Percentiles rank a stretch among this genome's conserved stretches.
Conservation (phyloP, 2,329 filamentous ascomycete genomes). For the Celoporthe dispersa region DNA sequence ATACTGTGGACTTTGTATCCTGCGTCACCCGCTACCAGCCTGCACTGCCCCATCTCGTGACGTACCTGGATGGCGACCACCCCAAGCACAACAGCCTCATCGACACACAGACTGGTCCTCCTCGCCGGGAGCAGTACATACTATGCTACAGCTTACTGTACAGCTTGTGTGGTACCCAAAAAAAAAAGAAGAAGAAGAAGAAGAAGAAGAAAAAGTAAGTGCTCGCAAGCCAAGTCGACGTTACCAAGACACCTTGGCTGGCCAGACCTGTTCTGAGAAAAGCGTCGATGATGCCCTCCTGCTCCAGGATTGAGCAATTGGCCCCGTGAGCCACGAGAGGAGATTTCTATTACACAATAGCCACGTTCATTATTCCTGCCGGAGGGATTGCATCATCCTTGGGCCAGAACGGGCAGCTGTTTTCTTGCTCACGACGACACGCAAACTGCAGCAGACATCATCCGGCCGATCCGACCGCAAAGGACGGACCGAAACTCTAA, state of each 20-base stretch:
- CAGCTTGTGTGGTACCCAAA: no score
- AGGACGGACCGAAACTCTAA: slow-evolving; percentile 3
- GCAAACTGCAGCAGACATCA: slow-evolving; percentile 2
- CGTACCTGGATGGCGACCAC: slow-evolving; percentile 12
- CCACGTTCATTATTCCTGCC: slow-evolving; percentile 1
- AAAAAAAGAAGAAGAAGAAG: background rate
- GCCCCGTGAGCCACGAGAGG: slow-evolving; percentile 12
- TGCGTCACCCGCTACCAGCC: background rate
- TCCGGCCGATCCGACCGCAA: slow-evolving; percentile 10
- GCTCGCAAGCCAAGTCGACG: background rate
- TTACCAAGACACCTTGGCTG: background rate
- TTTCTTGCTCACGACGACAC: background rate
- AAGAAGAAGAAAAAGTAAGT: background rate
- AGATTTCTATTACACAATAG: slow-evolving; percentile 24
- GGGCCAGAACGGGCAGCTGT: slow-evolving; percentile 22
- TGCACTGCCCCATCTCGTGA: slow-evolving; percentile 19
- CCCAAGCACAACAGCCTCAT: background rate
- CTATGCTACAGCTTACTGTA: no score
- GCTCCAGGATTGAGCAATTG: slow-evolving; percentile 23
- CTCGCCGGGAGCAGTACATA: no score
- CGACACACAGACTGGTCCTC: background rate
- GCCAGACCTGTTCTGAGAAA: background rate
- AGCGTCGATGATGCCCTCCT: slow-evolving; percentile 21
- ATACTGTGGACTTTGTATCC: background rate
- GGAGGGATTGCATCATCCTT: slow-evolving; percentile 28